These are phyloP conservation scores for Candida adriatica DNA, from an alignment of 805 yeast species.

Conservation along the genomic window DNA sequence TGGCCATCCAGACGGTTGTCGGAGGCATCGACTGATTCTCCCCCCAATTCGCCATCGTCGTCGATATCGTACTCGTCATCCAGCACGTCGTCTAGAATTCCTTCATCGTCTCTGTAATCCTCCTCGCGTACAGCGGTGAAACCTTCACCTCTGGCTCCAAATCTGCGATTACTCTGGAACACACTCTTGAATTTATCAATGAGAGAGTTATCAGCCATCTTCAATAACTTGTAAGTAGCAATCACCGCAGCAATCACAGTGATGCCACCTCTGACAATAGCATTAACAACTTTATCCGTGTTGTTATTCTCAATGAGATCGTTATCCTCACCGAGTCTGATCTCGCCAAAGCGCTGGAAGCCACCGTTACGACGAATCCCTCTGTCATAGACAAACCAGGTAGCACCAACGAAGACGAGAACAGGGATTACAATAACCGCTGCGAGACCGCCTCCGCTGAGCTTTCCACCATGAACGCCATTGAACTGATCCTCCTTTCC, in stretches of 20 bases:
- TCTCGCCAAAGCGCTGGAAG: constrained; percentile 68
- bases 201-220: constrained; percentile 16
- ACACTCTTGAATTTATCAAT: constrained; percentile 12
- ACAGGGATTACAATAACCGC: constrained; percentile 53
- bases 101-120: constrained; percentile 21
- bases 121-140: constrained; percentile 15
- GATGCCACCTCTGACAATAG: constrained; percentile 27
- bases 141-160: constrained; percentile 18
- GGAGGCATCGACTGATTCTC: no score
- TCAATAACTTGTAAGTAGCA: constrained; percentile 25
- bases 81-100: constrained; percentile 18
- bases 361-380: constrained; percentile 73
- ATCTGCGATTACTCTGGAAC: constrained; percentile 17
- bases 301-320: constrained; percentile 50
- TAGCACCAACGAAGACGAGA: constrained; percentile 30
- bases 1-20: no score
- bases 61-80: constrained; percentile 22
- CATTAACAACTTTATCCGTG: constrained; percentile 57
- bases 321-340: constrained; percentile 74
- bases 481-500: constrained; percentile 67
- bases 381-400: constrained; percentile 57
- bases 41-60: constrained; percentile 19
- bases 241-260: constrained; percentile 28
- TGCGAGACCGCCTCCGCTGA: constrained; percentile 44
- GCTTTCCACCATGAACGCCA: constrained; percentile 42